A percentile compares a stretch with the other conserved stretches of the same genome.
phyloP scores from a whole-genome alignment of 2,329 filamentous ascomycete genomes.

The Pyrenochaeta sp. region DNA sequence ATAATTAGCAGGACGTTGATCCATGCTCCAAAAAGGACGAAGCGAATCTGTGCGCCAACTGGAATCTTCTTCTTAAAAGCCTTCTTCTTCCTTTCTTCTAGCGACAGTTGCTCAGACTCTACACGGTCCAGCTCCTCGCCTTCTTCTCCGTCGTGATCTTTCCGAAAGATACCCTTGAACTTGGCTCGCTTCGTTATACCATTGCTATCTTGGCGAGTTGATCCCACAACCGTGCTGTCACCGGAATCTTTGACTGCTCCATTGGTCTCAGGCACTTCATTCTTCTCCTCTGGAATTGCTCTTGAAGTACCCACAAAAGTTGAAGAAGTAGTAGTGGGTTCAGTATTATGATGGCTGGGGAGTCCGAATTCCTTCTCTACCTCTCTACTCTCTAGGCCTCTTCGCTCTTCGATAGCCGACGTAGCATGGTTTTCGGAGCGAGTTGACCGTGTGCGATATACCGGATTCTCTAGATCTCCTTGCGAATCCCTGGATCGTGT shows the following conservation, averaged over 20 bases:
- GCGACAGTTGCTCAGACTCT: constrained; percentile 32
- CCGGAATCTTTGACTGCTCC: constrained; percentile 28
- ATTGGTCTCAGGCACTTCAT: constrained; percentile 12
- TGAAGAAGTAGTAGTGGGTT: constrained; percentile 31
- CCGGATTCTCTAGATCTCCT: constrained; percentile 40
- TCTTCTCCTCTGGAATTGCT: constrained; percentile 17
- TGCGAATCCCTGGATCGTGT: constrained; percentile 32
- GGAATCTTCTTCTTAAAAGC: constrained; percentile 46
- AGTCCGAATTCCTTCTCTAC: constrained; percentile 39
- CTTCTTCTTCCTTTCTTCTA: constrained; percentile 44
- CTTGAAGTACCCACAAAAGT: constrained; percentile 20
- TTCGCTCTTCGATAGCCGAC: constrained; percentile 35
- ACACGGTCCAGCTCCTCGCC: constrained; percentile 21
- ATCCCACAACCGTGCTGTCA: constrained; percentile 31
- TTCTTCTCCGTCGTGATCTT: constrained; percentile 30
- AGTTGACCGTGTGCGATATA: constrained; percentile 30
- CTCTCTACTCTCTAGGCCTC: constrained; percentile 31
- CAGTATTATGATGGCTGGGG: constrained; percentile 41
- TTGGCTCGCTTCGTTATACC: constrained; percentile 33
- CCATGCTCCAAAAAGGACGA: constrained; percentile 82
- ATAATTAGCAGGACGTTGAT: constrained; percentile 83
- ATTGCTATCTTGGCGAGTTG: constrained; percentile 13
- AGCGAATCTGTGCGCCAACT: constrained; percentile 67
- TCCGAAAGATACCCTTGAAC: constrained; percentile 45
- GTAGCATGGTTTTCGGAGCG: constrained; percentile 29